Evolutionary conservation across 768 basidiomycete species (phyloP).

Genomic region (Cantharellus anzutake): DNA sequence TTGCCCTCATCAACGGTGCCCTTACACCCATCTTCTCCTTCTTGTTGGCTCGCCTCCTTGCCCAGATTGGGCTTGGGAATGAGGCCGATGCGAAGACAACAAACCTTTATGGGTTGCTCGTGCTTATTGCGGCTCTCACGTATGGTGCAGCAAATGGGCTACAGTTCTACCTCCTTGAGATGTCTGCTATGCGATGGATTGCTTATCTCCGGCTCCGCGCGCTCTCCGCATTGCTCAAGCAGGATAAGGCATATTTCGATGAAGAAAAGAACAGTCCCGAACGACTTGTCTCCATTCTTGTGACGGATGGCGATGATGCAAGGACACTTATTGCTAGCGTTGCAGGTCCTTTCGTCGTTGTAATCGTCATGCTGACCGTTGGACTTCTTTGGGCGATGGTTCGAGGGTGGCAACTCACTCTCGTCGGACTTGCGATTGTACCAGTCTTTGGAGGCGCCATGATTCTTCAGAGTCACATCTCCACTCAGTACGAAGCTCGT

Average conservation of each 20-base stretch:
- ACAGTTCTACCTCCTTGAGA: constrained; percentile 72
- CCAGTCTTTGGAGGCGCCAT: constrained; percentile 67
- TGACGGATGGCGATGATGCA: constrained; percentile 86
- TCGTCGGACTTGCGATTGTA: constrained; percentile 73
- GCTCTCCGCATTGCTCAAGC: constrained; percentile 41
- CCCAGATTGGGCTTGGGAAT: constrained; percentile 16
- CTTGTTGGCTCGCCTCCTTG: constrained; percentile 22
- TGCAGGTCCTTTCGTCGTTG: constrained; percentile 51
- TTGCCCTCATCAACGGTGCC: constrained; percentile 57
- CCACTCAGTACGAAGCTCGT: constrained; percentile 47
- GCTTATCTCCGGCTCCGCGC: constrained; percentile 37
- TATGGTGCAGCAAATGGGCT: constrained; percentile 59
- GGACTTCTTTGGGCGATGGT: constrained; percentile 82
- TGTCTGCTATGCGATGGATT: constrained; percentile 55
- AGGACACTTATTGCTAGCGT: constrained; percentile 54
- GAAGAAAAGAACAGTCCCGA: constrained; percentile 35
- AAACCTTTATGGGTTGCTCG: constrained; percentile 10
- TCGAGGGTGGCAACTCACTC: constrained; percentile 79
- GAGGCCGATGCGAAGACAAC: constrained; percentile 12
- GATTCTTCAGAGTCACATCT: constrained; percentile 52
- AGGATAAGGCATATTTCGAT: constrained; percentile 86
- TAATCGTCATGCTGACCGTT: constrained; percentile 59
- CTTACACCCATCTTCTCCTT: constrained; percentile 87
- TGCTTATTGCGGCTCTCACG: constrained; percentile 47
- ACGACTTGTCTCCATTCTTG: constrained; percentile 48